Percentiles rank a stretch among this genome's conserved stretches.
phyloP scores from a whole-genome alignment of 2,329 filamentous ascomycete genomes.

The Ophiobolus disseminans region DNA sequence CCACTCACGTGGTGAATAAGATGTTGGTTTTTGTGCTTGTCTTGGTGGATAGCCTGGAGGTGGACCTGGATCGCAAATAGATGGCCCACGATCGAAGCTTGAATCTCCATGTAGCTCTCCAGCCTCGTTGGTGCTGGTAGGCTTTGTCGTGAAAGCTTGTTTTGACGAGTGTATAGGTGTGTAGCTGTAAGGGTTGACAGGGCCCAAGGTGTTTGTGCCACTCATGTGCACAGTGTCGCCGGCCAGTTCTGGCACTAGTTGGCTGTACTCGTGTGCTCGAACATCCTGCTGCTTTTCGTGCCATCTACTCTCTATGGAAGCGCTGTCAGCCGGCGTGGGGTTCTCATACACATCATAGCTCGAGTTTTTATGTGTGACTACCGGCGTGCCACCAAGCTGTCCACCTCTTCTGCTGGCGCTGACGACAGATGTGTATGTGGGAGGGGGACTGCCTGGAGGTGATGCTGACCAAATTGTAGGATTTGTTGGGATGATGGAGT shows the following conservation, averaged over 20 bases:
- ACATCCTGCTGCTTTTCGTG: background rate
- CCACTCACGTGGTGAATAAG: background rate
- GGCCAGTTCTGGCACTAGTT: constrained; percentile 14
- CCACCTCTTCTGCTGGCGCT: background rate
- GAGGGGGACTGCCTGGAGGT: constrained; percentile 1
- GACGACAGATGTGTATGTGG: constrained; percentile 9
- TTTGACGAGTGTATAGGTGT: background rate
- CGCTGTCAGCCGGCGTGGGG: background rate
- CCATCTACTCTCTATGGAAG: background rate
- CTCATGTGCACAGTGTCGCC: constrained; percentile 19
- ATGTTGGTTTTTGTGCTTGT: background rate
- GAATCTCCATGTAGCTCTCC: constrained; percentile 18
- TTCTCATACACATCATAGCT: background rate
- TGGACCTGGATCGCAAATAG: constrained; percentile 11
- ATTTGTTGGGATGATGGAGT: background rate
- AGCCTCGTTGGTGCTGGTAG: background rate
- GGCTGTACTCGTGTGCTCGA: background rate
- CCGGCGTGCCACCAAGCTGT: too few species aligned
- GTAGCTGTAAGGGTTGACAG: constrained; percentile 20
- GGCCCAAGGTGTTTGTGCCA: constrained; percentile 26
- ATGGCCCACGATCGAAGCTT: constrained; percentile 13
- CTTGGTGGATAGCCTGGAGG: constrained; percentile 5
- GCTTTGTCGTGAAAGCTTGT: background rate
- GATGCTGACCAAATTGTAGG: background rate
- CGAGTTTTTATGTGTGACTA: too few species aligned